Conservation (phyloP, 2,329 filamentous ascomycete genomes). For the Beauveria rudraprayagi region DNA sequence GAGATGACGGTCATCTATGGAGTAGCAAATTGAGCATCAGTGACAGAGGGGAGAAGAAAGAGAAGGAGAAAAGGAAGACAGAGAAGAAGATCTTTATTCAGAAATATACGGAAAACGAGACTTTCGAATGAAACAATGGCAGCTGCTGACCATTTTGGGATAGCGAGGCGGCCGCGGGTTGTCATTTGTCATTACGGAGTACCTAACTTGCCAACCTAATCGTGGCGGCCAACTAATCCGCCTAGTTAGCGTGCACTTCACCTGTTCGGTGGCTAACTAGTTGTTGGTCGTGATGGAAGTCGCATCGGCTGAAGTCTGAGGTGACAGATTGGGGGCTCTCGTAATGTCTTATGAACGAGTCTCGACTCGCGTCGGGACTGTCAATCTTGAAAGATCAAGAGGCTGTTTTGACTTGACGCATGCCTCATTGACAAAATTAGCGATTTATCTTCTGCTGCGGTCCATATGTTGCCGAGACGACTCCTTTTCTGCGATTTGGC, state of each 20-base stretch:
- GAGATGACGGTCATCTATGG: not conserved
- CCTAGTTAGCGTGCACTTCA: not conserved
- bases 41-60: too few relatives aligned
- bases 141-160: not conserved
- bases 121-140: not conserved
- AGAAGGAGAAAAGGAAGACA: too few relatives aligned
- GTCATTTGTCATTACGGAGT: not conserved
- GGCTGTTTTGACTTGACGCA: not conserved
- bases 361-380: not conserved
- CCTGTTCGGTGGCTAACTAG: not conserved
- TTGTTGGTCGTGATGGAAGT: not conserved
- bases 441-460: too few relatives aligned
- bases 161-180: too few relatives aligned
- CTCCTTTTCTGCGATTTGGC: not conserved
- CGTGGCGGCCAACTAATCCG: not conserved
- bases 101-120: not conserved
- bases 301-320: not conserved
- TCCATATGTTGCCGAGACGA: not conserved
- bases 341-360: not conserved
- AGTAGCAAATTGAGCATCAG: too few relatives aligned
- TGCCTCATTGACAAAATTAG: too few relatives aligned
- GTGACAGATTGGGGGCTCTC: not conserved
- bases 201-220: slow-evolving; percentile 1
- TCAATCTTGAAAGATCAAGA: not conserved
- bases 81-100: not conserved